Evolutionary conservation across 2,329 filamentous ascomycete genomes (phyloP), one percentile per base, ranked within the genome.

Genomic region (Parascedosporium putredinis): DNA sequence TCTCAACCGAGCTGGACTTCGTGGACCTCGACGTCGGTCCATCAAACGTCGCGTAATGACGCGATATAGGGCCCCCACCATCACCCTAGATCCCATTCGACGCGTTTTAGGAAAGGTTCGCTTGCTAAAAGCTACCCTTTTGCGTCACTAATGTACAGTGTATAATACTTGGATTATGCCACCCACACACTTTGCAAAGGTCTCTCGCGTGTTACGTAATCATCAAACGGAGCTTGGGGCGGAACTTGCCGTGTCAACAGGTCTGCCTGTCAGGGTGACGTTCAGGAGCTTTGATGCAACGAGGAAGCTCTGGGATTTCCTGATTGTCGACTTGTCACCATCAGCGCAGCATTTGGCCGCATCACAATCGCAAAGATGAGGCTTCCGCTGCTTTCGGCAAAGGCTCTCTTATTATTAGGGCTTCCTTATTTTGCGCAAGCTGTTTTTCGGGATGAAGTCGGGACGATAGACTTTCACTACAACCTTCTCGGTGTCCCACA

Each of bases 401-500:
- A 51, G 33, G 50, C 52, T 47, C 44, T 52, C 38, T 51, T 56
- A 42, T 59, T 71, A 25, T 58, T 70, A 56, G 67, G 62, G 55
- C 60, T 70, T 44, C 64, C 67, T 50, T 60, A 67, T 45, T 58
- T 69, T 45, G 70, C 78, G 47, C 58, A 58, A 5, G 87, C 89
- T 56, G 81, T 97, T 53, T 95, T 89, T 70, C 75, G 79, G 57
- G 93, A 98, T 63, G 91, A 98, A 67, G 89, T 94, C 57, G 90
- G 83, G 70, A 78, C 88, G 59, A 79, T 94, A 64, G 93, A 98
- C 69, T 97, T 89, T 71, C 91, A 97, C 69, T 83, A 95, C 70
- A 81, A 87, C 56, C 82, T 97, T 45, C 73, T 98, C 60, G 93
- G 93, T 60, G 70, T 87, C 33, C 89, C 93, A 50, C 84, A 85